A percentile compares a stretch with the other conserved stretches of the same genome.
Evolutionary conservation across 805 yeast genomes (phyloP).

Genomic region (Saccharomycopsis microspora): DNA sequence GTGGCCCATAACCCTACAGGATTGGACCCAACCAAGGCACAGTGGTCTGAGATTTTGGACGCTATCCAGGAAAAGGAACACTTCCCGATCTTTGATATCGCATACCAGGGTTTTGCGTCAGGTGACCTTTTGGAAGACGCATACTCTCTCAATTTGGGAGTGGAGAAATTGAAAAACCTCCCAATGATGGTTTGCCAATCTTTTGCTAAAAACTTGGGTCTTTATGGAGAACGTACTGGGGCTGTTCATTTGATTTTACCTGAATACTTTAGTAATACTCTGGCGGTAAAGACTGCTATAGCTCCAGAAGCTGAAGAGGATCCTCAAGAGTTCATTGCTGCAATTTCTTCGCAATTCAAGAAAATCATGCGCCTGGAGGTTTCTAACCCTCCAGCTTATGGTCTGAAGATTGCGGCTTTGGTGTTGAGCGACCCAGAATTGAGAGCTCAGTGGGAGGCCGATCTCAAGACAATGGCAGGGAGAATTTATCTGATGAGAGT

Average conservation of each 20-base stretch:
- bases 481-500: slow-evolving; percentile 68
- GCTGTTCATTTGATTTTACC: slow-evolving; percentile 27
- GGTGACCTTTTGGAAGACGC: slow-evolving; percentile 74
- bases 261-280: slow-evolving; percentile 1
- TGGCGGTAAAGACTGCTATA: slow-evolving; percentile 1
- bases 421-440: slow-evolving; percentile 53
- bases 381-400: slow-evolving; percentile 93
- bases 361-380: slow-evolving; percentile 75
- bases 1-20: slow-evolving; percentile 98
- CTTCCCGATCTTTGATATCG: slow-evolving; percentile 83
- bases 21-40: slow-evolving; percentile 71
- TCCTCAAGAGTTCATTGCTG: slow-evolving; percentile 20
- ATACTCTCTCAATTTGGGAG: slow-evolving; percentile 36
- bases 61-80: slow-evolving; percentile 46
- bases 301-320: slow-evolving; percentile 24
- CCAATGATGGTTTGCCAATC: slow-evolving; percentile 59
- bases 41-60: slow-evolving; percentile 70
- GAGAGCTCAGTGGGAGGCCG: slow-evolving; percentile 65
- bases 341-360: slow-evolving; percentile 70
- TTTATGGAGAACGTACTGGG: slow-evolving; percentile 92
- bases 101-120: slow-evolving; percentile 91
- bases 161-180: slow-evolving; percentile 24
- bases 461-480: slow-evolving; percentile 68
- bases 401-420: slow-evolving; percentile 77
- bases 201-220: slow-evolving; percentile 90